Evolutionary conservation across 768 basidiomycete genomes (phyloP).

Genomic region (Suillus cothurnatus): DNA sequence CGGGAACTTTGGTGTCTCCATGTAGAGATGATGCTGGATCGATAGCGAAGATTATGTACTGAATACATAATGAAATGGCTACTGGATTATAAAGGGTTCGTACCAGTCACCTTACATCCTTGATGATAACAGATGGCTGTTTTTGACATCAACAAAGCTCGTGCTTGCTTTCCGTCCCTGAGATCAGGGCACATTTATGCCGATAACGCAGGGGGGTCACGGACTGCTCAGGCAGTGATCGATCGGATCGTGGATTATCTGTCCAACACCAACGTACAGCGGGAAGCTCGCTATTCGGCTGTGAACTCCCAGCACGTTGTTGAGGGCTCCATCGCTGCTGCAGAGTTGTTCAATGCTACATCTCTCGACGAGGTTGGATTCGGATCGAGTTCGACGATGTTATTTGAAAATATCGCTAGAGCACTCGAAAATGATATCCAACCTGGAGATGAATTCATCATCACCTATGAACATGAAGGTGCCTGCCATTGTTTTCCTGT

Average conservation of each 20-base stretch:
- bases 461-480: slow-evolving; percentile 86
- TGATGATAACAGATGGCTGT: slow-evolving; percentile 17
- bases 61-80: not conserved
- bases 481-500: slow-evolving; percentile 7
- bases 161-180: slow-evolving; percentile 66
- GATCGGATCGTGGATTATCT: slow-evolving; percentile 70
- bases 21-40: not conserved
- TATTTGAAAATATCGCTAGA: slow-evolving; percentile 69
- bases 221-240: slow-evolving; percentile 54
- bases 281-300: slow-evolving; percentile 68
- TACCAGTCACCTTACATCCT: not conserved
- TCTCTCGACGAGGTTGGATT: slow-evolving; percentile 66
- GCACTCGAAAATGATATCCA: slow-evolving; percentile 57
- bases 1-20: not conserved
- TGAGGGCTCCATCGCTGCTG: slow-evolving; percentile 53
- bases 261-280: slow-evolving; percentile 69
- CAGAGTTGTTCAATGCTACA: slow-evolving; percentile 63
- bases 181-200: slow-evolving; percentile 62
- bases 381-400: slow-evolving; percentile 66
- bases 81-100: not conserved
- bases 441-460: slow-evolving; percentile 70
- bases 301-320: slow-evolving; percentile 54
- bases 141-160: slow-evolving; percentile 53
- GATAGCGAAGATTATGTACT: not conserved
- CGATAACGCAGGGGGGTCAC: slow-evolving; percentile 81